These are phyloP conservation scores for Vanderwaltozyma polyspora DNA, from an alignment of 805 yeast genomes.

Conservation along the genomic window DNA sequence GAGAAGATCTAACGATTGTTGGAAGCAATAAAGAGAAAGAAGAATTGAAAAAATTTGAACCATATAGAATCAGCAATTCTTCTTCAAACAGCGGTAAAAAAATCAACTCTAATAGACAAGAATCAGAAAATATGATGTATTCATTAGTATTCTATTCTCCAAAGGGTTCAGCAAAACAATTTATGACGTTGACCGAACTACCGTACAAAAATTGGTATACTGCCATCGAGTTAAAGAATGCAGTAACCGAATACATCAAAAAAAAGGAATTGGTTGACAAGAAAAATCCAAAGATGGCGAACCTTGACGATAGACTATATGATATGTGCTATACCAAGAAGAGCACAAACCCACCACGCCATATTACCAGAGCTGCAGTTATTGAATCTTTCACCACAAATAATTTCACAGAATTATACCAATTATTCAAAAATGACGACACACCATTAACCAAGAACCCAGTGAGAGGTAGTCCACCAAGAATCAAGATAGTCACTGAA, in stretches of 20 bases:
- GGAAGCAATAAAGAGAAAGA: slow-evolving; percentile 39
- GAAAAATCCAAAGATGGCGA: slow-evolving; percentile 42
- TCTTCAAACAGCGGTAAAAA: slow-evolving; percentile 2
- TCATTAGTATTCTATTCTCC: slow-evolving; percentile 46
- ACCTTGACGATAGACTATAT: slow-evolving; percentile 44
- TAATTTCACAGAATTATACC: slow-evolving; percentile 40
- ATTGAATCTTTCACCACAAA: slow-evolving; percentile 32
- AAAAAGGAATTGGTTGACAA: slow-evolving; percentile 39
- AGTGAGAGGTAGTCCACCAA: slow-evolving; percentile 57
- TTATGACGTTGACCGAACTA: slow-evolving; percentile 35
- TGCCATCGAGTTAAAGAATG: slow-evolving; percentile 40
- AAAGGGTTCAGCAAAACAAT: slow-evolving; percentile 34
- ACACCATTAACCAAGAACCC: slow-evolving; percentile 36
- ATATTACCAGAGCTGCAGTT: slow-evolving; percentile 34
- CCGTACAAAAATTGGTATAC: slow-evolving; percentile 37
- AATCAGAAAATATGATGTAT: slow-evolving; percentile 19
- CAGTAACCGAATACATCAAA: slow-evolving; percentile 47
- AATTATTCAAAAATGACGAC: slow-evolving; percentile 30
- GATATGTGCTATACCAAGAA: slow-evolving; percentile 24
- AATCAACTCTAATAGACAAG: slow-evolving; percentile 14
- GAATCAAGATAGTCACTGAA: slow-evolving; percentile 55
- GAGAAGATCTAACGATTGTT: slow-evolving; percentile 59
- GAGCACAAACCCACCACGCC: slow-evolving; percentile 25
- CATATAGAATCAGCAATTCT: slow-evolving; percentile 38
- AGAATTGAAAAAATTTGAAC: slow-evolving; percentile 47